Conservation (phyloP, 1,284 basidiomycete species). For the Papiliotrema terrestris region DNA sequence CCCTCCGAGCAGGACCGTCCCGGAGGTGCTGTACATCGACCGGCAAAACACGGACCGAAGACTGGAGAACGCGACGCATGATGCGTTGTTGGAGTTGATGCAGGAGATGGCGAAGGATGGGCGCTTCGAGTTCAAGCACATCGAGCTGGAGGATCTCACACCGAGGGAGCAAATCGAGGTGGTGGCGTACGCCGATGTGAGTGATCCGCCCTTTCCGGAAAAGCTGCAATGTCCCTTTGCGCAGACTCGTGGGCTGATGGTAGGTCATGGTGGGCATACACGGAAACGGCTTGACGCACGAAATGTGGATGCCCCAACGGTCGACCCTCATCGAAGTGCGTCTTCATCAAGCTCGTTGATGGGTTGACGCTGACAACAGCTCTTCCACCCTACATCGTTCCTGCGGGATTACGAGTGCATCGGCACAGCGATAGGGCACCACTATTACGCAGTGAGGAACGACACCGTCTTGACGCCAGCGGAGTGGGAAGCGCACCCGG, state of each 20-base stretch:
- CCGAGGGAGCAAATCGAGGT: slow-evolving; percentile 9
- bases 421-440: slow-evolving; percentile 18
- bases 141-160: slow-evolving; percentile 10
- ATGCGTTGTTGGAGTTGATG: slow-evolving; percentile 13
- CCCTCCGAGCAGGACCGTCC: background rate
- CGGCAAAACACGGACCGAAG: slow-evolving; percentile 22
- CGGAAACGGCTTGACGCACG: slow-evolving; percentile 22
- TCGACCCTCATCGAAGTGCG: slow-evolving; percentile 25
- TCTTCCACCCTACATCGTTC: slow-evolving; percentile 18
- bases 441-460: slow-evolving; percentile 21
- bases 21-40: slow-evolving; percentile 32
- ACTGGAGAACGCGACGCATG: slow-evolving; percentile 15
- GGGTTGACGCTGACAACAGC: slow-evolving; percentile 4
- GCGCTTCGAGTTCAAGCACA: slow-evolving; percentile 3
- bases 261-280: slow-evolving; percentile 27
- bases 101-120: slow-evolving; percentile 11
- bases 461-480: background rate
- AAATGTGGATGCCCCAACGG: slow-evolving; percentile 25
- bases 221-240: background rate
- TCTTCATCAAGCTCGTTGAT: background rate
- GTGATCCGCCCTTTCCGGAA: slow-evolving; percentile 1
- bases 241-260: background rate
- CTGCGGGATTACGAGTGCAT: slow-evolving; percentile 20
- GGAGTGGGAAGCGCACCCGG: slow-evolving; percentile 16
- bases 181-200: slow-evolving; percentile 18